These are phyloP conservation scores for Chlorociboria aeruginascens DNA, from an alignment of 495 filamentous ascomycete genomes.

Conservation along the genomic window DNA sequence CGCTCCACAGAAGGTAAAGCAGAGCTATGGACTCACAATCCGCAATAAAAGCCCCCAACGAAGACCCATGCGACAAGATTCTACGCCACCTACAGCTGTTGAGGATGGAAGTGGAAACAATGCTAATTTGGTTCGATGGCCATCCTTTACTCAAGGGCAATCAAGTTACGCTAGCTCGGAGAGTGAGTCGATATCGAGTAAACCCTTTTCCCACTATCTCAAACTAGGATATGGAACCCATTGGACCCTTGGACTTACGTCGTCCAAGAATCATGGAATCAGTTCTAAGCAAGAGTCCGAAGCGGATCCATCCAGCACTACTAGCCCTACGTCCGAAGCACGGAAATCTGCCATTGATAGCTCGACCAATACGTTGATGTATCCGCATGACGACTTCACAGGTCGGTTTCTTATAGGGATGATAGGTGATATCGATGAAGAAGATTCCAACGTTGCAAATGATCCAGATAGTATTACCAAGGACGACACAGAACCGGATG, in stretches of 20 bases:
- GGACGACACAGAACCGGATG: constrained; percentile 19
- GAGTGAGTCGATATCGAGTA: constrained; percentile 24
- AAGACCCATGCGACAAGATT: not conserved
- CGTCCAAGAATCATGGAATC: not conserved
- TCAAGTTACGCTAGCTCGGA: constrained; percentile 9
- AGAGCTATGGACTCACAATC: not conserved
- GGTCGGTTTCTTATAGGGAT: constrained; percentile 67
- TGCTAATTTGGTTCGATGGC: not conserved
- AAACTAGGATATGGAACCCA: constrained; percentile 45
- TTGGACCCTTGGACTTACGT: constrained; percentile 30
- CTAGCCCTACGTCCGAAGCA: not conserved
- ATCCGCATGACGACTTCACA: constrained; percentile 9
- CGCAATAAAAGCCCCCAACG: not conserved
- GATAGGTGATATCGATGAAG: constrained; percentile 42
- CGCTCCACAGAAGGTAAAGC: not conserved
- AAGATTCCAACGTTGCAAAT: not conserved
- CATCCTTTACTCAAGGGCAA: constrained; percentile 1
- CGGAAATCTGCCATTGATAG: not conserved
- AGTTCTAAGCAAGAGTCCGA: not conserved
- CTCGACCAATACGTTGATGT: not conserved
- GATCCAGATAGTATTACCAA: not conserved
- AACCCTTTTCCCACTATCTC: constrained; percentile 35
- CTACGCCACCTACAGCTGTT: constrained; percentile 5
- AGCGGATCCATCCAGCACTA: too few relatives aligned
- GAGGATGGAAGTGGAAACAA: too few relatives aligned